These are phyloP conservation scores for Phytophthora fragariaefolia DNA, from an alignment of 352 stramenopile species.

Conservation along the genomic window DNA sequence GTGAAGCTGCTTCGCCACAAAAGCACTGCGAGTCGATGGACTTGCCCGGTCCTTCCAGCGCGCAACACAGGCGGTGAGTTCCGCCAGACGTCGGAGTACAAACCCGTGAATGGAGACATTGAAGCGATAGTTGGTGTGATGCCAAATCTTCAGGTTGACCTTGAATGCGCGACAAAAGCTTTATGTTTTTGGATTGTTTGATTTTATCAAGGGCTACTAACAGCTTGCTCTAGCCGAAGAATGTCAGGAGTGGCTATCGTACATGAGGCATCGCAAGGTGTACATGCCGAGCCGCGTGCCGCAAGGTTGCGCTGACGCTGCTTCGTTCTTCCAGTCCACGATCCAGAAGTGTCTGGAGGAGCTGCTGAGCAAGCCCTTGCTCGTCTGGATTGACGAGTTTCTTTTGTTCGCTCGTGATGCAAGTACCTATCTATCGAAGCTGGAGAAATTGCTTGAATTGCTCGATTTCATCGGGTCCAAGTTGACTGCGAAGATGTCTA, in stretches of 20 bases:
- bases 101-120: conserved; percentile 23
- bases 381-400: too few species aligned
- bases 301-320: conserved; percentile 1
- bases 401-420: too few species aligned
- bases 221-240: conserved; percentile 3
- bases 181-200: conserved; percentile 13
- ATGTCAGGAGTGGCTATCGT: too few species aligned
- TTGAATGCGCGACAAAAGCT: neutral
- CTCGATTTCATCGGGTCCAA: conserved; percentile 29
- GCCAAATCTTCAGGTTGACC: conserved; percentile 22
- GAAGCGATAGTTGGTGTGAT: conserved; percentile 32
- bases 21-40: conserved; percentile 19
- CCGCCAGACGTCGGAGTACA: too few species aligned
- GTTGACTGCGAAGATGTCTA: conserved; percentile 29
- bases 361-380: conserved; percentile 17
- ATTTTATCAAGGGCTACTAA: conserved; percentile 20
- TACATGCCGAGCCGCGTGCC: neutral
- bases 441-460: too few species aligned
- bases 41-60: too few species aligned
- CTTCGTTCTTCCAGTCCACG: conserved; percentile 5
- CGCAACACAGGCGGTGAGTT: conserved; percentile 24
- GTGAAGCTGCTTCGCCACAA: too few species aligned
- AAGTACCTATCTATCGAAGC: too few species aligned
- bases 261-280: conserved; percentile 26
- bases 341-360: conserved; percentile 6